Conservation (phyloP, 2,329 filamentous ascomycete species). For the Paramyrothecium roridum region DNA sequence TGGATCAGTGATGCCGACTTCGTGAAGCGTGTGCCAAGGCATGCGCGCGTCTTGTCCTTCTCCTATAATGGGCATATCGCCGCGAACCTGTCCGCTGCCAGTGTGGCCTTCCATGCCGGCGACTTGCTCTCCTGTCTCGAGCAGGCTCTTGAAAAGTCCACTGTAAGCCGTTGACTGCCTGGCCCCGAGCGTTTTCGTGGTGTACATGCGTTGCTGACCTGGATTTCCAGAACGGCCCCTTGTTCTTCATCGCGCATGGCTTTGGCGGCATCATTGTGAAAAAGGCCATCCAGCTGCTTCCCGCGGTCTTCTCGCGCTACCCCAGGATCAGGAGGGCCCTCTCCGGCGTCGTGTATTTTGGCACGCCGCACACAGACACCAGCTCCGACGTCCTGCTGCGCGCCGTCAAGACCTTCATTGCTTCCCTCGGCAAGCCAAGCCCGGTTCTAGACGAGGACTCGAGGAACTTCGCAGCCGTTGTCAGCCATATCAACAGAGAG, state of each 20-base stretch:
- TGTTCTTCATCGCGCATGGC: slow-evolving; percentile 19
- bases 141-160: slow-evolving; percentile 7
- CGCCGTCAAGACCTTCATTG: slow-evolving; percentile 11
- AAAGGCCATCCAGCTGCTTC: slow-evolving; percentile 11
- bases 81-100: slow-evolving; percentile 17
- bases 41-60: slow-evolving; percentile 15
- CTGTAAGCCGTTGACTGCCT: slow-evolving; percentile 4
- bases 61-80: slow-evolving; percentile 17
- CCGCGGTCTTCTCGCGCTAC: not conserved
- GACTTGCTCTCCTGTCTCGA: slow-evolving; percentile 14
- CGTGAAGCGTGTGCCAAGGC: slow-evolving; percentile 9
- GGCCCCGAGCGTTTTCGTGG: not conserved
- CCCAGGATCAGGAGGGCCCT: slow-evolving; percentile 7
- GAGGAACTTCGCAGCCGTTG: slow-evolving; percentile 14
- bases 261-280: slow-evolving; percentile 19
- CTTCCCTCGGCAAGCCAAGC: slow-evolving; percentile 3
- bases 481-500: slow-evolving; percentile 12
- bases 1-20: slow-evolving; percentile 20
- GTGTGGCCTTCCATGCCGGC: slow-evolving; percentile 16
- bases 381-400: slow-evolving; percentile 14
- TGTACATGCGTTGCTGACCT: not conserved
- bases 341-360: slow-evolving; percentile 15
- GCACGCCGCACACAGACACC: slow-evolving; percentile 15
- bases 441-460: slow-evolving; percentile 8
- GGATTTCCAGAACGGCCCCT: slow-evolving; percentile 10